Percentiles rank a stretch among this genome's conserved stretches.
Evolutionary conservation across 1,284 basidiomycete species (phyloP).

Genomic region (Cutaneotrichosporon curvatum): DNA sequence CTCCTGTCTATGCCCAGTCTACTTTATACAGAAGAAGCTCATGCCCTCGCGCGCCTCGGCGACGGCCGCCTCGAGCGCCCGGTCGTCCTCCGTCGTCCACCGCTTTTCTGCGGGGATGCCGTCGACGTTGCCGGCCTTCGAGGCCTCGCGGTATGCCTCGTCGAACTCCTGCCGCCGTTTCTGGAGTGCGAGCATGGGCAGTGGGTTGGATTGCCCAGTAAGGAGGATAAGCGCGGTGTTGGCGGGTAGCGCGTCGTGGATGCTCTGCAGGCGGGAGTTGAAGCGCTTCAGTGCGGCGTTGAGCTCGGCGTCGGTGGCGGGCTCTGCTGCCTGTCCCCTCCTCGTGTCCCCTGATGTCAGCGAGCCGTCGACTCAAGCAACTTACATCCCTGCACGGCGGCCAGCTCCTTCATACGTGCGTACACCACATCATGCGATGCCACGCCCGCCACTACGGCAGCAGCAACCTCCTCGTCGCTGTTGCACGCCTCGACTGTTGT

Average conservation of each 20-base stretch:
- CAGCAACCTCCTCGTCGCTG: conserved; percentile 62
- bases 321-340: not conserved
- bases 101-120: conserved; percentile 47
- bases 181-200: conserved; percentile 63
- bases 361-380: no score
- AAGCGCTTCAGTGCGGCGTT: conserved; percentile 46
- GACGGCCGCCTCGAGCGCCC: conserved; percentile 68
- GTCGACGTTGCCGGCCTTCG: conserved; percentile 33
- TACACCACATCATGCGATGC: conserved; percentile 69
- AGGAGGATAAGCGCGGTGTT: conserved; percentile 75
- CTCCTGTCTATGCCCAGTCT: no score
- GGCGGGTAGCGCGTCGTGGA: conserved; percentile 64
- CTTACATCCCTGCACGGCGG: conserved; percentile 70
- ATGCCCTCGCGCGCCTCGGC: conserved; percentile 71
- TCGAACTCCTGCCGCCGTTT: conserved; percentile 67
- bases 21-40: conserved; percentile 71
- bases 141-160: conserved; percentile 52
- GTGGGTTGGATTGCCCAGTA: conserved; percentile 78
- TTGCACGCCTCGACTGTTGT: conserved; percentile 64
- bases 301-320: conserved; percentile 9
- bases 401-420: conserved; percentile 69
- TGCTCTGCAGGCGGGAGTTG: conserved; percentile 55
- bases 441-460: conserved; percentile 57
- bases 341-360: conserved; percentile 12
- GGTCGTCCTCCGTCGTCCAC: conserved; percentile 70